Base-by-base conservation (phyloP, 225 moss, liverwort and hornwort genomes). In the Physcomitrellopsis africana region DNA sequence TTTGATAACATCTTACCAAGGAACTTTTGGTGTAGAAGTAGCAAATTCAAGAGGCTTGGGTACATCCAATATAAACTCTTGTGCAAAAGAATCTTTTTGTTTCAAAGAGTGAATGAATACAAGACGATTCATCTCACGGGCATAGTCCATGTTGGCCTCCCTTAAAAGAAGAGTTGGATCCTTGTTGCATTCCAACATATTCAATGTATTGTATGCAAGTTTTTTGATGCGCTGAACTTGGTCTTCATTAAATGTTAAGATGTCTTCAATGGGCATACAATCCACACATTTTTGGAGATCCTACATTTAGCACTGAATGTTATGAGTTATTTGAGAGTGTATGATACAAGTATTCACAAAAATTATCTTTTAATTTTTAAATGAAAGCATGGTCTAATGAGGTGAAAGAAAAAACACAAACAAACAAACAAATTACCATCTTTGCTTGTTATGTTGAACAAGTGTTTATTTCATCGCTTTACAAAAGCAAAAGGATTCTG, bases 211-310 rank as follows among this genome's bases (percentile, higher is more conserved):
- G 72, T 84, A 85, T 19, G 86, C 69, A 9, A 62, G 18, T 52
- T 71, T 56, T 72, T 63, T 87, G 44, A 96, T 83, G 47, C 81
- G 80, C 22, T 81, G 77, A 52, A 92, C 26, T 79, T 92, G 90
- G 12, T 70, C 78, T 10, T 81, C 69, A 46, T 67, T 89, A 63
- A 89, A 70, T 56, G 80, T 86, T 8, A 68, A 83, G 17, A 89
- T 85, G 69, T 92, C 93, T 70, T 93, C 93, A 63, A 93, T 60
- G 14, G 96, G 93, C 96, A 96, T 96, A 63, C 89, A 89, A 24
- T 82, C 75, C 20, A 93, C 79, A 69, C 91, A 93, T 51, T 69
- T 78, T 52, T 82, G 32, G 32, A 37, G 32, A 37, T 37, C 32
- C 32, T 37, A 37, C 32, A 5, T 37, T 37, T 37, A 24, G 24